phyloP scores from a whole-genome alignment of 768 basidiomycete species.

The Lactifluus subvellereus region DNA sequence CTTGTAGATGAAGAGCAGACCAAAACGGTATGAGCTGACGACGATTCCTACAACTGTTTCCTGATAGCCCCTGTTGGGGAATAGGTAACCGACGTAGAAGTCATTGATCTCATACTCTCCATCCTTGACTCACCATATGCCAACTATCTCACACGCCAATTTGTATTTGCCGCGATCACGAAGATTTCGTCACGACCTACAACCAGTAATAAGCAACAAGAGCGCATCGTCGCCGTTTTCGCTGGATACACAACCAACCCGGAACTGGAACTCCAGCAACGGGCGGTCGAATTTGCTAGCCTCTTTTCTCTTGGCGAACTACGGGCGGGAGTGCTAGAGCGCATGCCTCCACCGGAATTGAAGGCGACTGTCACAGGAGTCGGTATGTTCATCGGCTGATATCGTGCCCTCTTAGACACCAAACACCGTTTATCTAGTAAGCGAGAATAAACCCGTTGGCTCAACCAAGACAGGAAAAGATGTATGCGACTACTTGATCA shows the following conservation, averaged over 20 bases:
- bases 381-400: constrained; percentile 43
- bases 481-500: constrained; percentile 32
- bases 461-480: constrained; percentile 77
- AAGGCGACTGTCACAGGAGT: constrained; percentile 96
- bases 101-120: constrained; percentile 81
- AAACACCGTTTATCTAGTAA: constrained; percentile 45
- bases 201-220: constrained; percentile 60
- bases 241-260: constrained; percentile 80
- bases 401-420: neutral
- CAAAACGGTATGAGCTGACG: constrained; percentile 45
- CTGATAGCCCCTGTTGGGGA: neutral
- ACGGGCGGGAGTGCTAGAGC: constrained; percentile 81
- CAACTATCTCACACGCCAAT: constrained; percentile 87
- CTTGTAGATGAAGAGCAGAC: constrained; percentile 71
- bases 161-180: constrained; percentile 81
- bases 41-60: neutral
- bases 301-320: constrained; percentile 75
- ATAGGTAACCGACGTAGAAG: constrained; percentile 73
- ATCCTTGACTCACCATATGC: constrained; percentile 92
- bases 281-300: constrained; percentile 90
- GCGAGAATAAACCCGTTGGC: constrained; percentile 94
- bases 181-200: constrained; percentile 83
- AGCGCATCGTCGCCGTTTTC: constrained; percentile 72
- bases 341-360: constrained; percentile 98
- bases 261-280: constrained; percentile 92